Percentiles rank a stretch among this genome's conserved stretches.
These are phyloP conservation scores for Talaromyces atroroseus DNA, from an alignment of 2,329 filamentous ascomycete species.

Conservation along the genomic window DNA sequence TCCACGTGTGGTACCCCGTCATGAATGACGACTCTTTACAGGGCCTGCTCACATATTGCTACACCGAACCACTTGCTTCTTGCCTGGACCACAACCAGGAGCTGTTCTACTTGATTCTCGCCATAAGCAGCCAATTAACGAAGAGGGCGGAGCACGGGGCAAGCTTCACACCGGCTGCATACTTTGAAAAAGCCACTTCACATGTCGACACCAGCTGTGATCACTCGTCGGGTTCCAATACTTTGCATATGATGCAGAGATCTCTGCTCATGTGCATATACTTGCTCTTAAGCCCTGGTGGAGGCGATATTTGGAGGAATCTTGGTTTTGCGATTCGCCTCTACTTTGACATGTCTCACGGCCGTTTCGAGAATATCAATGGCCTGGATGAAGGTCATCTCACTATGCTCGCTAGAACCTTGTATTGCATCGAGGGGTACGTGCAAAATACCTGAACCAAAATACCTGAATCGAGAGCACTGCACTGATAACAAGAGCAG, in stretches of 20 bases:
- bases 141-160: conserved; percentile 4
- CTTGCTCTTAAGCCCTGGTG: conserved; percentile 1
- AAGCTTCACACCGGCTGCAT: conserved; percentile 1
- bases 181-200: conserved; percentile 6
- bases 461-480: neutral
- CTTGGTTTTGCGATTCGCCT: conserved; percentile 6
- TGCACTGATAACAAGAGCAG: neutral
- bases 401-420: conserved; percentile 6
- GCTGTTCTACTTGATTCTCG: conserved; percentile 8
- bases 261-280: conserved; percentile 5
- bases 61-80: conserved; percentile 5
- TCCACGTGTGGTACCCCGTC: conserved; percentile 7
- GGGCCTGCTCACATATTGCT: conserved; percentile 2
- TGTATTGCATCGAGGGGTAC: conserved; percentile 7
- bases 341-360: conserved; percentile 6
- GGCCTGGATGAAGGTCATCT: conserved; percentile 6
- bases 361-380: conserved; percentile 2
- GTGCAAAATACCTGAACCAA: too few relatives aligned
- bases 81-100: conserved; percentile 1
- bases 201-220: conserved; percentile 3
- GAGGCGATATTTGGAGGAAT: conserved; percentile 5
- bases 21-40: conserved; percentile 2
- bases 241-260: conserved; percentile 7
- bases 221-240: conserved; percentile 5
- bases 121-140: conserved; percentile 4